Evolutionary conservation across 1,284 basidiomycete species (phyloP).

Genomic region (Pyrrhoderma noxium): DNA sequence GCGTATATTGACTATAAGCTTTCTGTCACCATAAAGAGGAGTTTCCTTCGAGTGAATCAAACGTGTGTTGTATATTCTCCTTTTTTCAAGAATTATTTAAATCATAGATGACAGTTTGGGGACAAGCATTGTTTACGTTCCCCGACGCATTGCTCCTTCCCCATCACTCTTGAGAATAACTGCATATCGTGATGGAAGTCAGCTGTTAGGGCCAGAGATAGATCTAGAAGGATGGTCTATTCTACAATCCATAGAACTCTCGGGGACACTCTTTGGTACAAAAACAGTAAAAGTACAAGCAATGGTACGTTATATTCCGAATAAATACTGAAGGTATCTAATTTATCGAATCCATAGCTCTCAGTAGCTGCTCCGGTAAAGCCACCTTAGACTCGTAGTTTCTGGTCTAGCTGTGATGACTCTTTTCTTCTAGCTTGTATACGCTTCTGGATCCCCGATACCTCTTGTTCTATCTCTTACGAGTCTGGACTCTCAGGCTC

Average conservation of each 20-base stretch:
- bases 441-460: slow-evolving; percentile 41
- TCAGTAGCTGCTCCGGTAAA: slow-evolving; percentile 47
- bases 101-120: slow-evolving; percentile 19
- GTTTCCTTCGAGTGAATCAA: slow-evolving; percentile 28
- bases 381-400: background rate
- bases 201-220: slow-evolving; percentile 27
- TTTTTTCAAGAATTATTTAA: background rate
- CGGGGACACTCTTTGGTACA: slow-evolving; percentile 28
- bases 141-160: slow-evolving; percentile 27
- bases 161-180: slow-evolving; percentile 28
- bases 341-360: no score
- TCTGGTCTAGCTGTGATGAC: background rate
- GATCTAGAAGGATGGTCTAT: slow-evolving; percentile 33
- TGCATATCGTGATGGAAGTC: slow-evolving; percentile 26
- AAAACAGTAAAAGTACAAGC: slow-evolving; percentile 33
- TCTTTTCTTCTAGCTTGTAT: slow-evolving; percentile 33
- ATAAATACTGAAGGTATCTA: no score
- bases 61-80: slow-evolving; percentile 22
- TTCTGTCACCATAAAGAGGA: slow-evolving; percentile 29
- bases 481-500: slow-evolving; percentile 38
- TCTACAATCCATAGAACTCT: slow-evolving; percentile 24
- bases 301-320: slow-evolving; percentile 30
- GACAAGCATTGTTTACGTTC: slow-evolving; percentile 30
- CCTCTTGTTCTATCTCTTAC: slow-evolving; percentile 40
- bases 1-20: slow-evolving; percentile 36